Conservation (phyloP, 352 stramenopile species). For the Pythium monospermum region DNA sequence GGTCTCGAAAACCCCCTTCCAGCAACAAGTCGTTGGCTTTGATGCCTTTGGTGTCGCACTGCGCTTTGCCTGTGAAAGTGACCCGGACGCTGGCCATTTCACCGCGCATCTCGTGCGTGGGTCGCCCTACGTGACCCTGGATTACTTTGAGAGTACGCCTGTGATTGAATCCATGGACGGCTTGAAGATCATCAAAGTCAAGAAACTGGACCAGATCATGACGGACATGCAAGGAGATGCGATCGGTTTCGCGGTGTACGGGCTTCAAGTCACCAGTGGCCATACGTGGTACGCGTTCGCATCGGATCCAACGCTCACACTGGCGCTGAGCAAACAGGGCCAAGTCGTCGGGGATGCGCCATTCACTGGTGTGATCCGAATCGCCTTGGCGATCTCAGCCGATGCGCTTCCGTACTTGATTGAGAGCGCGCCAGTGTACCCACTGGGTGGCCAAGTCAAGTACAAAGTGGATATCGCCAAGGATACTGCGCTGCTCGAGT, state of each 20-base stretch:
- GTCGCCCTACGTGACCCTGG: conserved; percentile 75
- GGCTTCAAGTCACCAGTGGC: conserved; percentile 45
- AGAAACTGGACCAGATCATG: conserved; percentile 38
- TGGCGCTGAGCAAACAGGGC: conserved; percentile 29
- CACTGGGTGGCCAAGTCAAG: conserved; percentile 45
- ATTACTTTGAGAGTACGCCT: conserved; percentile 50
- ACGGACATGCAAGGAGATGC: conserved; percentile 32
- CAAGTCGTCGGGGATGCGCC: conserved; percentile 24
- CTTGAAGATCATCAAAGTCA: conserved; percentile 41
- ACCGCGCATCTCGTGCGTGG: conserved; percentile 60
- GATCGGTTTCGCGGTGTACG: conserved; percentile 46
- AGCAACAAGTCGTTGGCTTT: conserved; percentile 61
- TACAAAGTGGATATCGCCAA: conserved; percentile 30
- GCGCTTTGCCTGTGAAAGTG: conserved; percentile 37
- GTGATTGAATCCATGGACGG: conserved; percentile 50
- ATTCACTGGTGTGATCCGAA: conserved; percentile 53
- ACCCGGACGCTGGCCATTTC: conserved; percentile 31
- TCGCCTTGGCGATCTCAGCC: conserved; percentile 40
- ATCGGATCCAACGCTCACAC: conserved; percentile 41
- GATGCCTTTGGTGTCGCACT: conserved; percentile 65
- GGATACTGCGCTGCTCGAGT: conserved; percentile 36
- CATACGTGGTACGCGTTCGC: conserved; percentile 66
- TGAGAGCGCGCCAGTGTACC: conserved; percentile 53
- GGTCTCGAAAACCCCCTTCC: conserved; percentile 2
- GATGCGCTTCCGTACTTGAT: conserved; percentile 41